phyloP scores from a whole-genome alignment of 768 basidiomycete genomes.

The Naganishia randhawae region DNA sequence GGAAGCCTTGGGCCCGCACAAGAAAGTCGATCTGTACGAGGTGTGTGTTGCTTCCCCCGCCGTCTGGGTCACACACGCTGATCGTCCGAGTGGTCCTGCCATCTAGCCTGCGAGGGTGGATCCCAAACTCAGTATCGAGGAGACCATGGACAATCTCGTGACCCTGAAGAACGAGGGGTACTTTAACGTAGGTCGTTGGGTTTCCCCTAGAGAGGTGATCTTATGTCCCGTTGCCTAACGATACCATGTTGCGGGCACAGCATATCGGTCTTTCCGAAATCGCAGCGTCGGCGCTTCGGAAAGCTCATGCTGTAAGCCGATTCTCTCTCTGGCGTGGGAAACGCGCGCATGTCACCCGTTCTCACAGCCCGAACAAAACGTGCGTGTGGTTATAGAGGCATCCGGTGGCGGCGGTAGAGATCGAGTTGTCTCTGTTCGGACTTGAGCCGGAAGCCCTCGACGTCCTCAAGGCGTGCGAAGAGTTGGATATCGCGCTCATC shows the following conservation, averaged over 20 bases:
- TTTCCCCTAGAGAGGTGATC: no score
- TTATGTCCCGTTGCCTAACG: no score
- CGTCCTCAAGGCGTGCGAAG: slow-evolving; percentile 58
- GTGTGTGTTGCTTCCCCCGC: slow-evolving; percentile 52
- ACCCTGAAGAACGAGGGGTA: slow-evolving; percentile 58
- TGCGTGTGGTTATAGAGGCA: slow-evolving; percentile 55
- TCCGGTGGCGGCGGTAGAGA: slow-evolving; percentile 62
- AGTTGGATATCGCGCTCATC: slow-evolving; percentile 61
- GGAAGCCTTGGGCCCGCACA: slow-evolving; percentile 56
- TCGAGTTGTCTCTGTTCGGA: slow-evolving; percentile 65
- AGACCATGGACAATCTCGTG: slow-evolving; percentile 53
- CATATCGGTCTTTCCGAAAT: slow-evolving; percentile 64
- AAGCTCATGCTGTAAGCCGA: slow-evolving; percentile 52
- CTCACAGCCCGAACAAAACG: no score
- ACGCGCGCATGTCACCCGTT: no score
- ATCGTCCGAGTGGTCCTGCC: background rate
- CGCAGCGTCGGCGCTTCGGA: slow-evolving; percentile 54
- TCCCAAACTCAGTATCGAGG: slow-evolving; percentile 54
- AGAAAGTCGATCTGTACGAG: slow-evolving; percentile 63
- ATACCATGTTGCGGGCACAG: slow-evolving; percentile 30
- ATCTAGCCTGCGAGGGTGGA: slow-evolving; percentile 47
- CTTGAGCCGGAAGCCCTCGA: slow-evolving; percentile 57
- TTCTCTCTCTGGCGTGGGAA: no score
- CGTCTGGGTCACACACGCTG: background rate
- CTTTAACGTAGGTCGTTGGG: slow-evolving; percentile 47